A percentile compares a stretch with the other conserved stretches of the same genome.
Evolutionary conservation across 257 asterid genomes (phyloP).

Genomic region (Striga asiatica): DNA sequence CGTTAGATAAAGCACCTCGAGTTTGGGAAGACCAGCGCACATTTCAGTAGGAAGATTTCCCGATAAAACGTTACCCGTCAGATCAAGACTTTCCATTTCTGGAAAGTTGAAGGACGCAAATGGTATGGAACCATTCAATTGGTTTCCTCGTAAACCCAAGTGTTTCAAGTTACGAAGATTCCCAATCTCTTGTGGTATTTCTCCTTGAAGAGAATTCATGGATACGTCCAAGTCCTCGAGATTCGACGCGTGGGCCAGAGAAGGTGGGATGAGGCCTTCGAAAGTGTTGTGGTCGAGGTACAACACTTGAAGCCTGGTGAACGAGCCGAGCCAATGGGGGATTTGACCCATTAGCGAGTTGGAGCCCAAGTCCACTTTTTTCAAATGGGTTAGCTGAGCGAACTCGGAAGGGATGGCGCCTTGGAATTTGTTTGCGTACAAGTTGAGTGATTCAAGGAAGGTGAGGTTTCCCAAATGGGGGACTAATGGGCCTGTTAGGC

Average conservation of each 20-base stretch:
- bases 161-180: not conserved
- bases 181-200: not conserved
- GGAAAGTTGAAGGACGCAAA: not conserved
- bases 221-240: constrained; percentile 11
- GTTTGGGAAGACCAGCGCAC: constrained; percentile 2
- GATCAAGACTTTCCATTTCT: not conserved
- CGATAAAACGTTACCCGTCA: not conserved
- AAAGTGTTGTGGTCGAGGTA: constrained; percentile 15
- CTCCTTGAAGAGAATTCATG: not conserved
- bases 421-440: not conserved
- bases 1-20: not conserved
- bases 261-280: constrained; percentile 1
- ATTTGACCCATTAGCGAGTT: not conserved
- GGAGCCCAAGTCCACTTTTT: not conserved
- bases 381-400: not conserved
- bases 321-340: not conserved
- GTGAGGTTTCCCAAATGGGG: not conserved
- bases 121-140: not conserved
- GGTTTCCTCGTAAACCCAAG: not conserved
- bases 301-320: not conserved
- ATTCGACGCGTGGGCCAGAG: constrained; percentile 14
- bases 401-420: not conserved
- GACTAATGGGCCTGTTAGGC: not conserved
- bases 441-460: not conserved
- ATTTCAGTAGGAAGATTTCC: not conserved